Conservation (phyloP, 176 grass and related monocot genomes). For the Avena sativa region DNA sequence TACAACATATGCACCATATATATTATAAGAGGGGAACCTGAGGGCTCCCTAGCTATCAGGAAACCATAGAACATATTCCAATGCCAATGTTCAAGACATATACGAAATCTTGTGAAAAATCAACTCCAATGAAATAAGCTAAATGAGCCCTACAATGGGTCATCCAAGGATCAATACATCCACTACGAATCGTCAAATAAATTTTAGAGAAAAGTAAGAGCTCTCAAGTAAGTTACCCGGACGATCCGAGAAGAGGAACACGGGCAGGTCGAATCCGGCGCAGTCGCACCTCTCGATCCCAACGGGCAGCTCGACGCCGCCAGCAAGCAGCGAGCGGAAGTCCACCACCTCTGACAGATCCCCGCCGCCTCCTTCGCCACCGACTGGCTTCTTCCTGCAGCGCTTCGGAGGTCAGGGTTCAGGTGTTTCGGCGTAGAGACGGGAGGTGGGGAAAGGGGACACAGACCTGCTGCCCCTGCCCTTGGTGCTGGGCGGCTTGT, state of each 20-base stretch:
- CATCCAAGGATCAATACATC: too few relatives aligned
- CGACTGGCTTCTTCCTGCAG: constrained; percentile 1
- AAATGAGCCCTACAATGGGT: background rate
- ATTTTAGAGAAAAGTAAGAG: too few relatives aligned
- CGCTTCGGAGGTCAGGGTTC: background rate
- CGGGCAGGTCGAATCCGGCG: constrained; percentile 57
- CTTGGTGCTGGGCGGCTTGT: constrained; percentile 61
- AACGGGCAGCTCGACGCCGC: constrained; percentile 12
- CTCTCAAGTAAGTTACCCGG: constrained; percentile 37
- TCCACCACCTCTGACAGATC: constrained; percentile 62
- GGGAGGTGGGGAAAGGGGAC: background rate
- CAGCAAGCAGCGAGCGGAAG: constrained; percentile 55
- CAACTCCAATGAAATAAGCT: background rate
- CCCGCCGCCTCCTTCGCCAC: background rate
- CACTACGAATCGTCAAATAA: too few relatives aligned
- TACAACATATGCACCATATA: background rate
- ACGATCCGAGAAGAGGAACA: constrained; percentile 70
- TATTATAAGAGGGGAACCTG: background rate
- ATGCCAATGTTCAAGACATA: background rate
- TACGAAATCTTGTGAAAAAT: too few relatives aligned
- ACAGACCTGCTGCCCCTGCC: constrained; percentile 50
- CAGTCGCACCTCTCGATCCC: constrained; percentile 54
- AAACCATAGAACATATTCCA: background rate
- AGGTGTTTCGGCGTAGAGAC: background rate
- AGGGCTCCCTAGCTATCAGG: background rate